Percentiles rank a stretch among this genome's conserved stretches.
Conservation (phyloP, 768 basidiomycete species). For the Hemileccinum impolitum region DNA sequence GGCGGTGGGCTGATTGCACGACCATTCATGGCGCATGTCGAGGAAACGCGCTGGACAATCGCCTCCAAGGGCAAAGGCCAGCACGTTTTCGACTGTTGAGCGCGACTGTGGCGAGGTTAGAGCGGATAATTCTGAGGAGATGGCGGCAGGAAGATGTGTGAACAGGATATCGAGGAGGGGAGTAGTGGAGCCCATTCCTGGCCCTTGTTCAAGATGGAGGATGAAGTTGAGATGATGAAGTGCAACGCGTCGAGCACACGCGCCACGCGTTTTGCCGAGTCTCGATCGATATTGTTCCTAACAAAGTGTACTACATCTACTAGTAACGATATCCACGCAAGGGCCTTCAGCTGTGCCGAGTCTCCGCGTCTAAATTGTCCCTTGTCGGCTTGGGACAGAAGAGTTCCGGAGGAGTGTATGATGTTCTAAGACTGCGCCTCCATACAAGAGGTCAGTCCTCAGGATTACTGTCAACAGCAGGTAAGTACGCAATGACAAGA, state of each 20-base stretch:
- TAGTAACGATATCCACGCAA: too few relatives aligned
- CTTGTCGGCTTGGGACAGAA: conserved; percentile 2
- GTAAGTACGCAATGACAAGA: too few relatives aligned
- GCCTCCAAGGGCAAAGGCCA: conserved; percentile 30
- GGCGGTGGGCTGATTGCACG: conserved; percentile 17
- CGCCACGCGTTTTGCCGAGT: too few relatives aligned
- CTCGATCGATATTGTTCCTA: too few relatives aligned
- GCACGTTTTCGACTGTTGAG: conserved; percentile 20
- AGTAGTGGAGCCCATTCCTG: conserved; percentile 11
- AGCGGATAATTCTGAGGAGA: conserved; percentile 6
- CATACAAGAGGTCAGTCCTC: conserved; percentile 13
- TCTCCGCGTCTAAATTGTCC: conserved; percentile 20
- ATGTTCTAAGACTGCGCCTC: conserved; percentile 7
- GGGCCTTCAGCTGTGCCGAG: conserved; percentile 1
- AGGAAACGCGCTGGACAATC: conserved; percentile 19
- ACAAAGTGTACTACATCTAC: too few relatives aligned
- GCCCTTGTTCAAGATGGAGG: too few relatives aligned
- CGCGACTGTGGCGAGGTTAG: conserved; percentile 5
- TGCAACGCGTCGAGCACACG: too few relatives aligned
- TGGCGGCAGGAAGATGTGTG: conserved; percentile 16
- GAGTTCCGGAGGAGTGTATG: conserved; percentile 21
- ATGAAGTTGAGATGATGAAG: too few relatives aligned
- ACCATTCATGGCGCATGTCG: conserved; percentile 23
- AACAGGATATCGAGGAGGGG: conserved; percentile 26
- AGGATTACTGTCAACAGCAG: too few relatives aligned